Base-by-base conservation (phyloP, 179 eudicot species). In the Beta macrorhiza region DNA sequence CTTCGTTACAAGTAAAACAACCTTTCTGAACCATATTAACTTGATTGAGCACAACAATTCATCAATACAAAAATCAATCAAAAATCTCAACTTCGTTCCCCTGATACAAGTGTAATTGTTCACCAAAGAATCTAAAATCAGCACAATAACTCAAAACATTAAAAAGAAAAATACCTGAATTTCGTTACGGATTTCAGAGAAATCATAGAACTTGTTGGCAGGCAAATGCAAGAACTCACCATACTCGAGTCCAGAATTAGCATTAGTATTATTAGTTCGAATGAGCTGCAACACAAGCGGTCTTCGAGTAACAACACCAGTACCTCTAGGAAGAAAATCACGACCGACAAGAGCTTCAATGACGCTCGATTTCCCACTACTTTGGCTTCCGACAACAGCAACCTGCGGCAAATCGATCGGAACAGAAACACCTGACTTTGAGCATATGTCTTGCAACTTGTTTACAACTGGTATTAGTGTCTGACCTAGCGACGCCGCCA, bases 201-300 rank as follows among this genome's bases (percentile, higher is more conserved):
- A 88, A 82, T 88, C 89, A 22, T 55, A 79, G 76, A 86, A 86
- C 82, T 71, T 85, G 70, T 17, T 58, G 0, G 85, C 88, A 45
- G 86, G 88, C 73, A 87, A 83, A 78, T 88, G 91, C 85, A 88
- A 80, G 61, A 88, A 88, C 85, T 88, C 91, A 7, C 89, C 91
- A 72, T 84, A 88, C 88, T 88, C 89, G n/a, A 44, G 75, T 20
- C 49, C 80, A 0, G 0, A 7, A n/a, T 73, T 79, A 59, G 44
- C 82, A 6, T 20, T 79, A 51, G 22, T 53, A 37, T 74, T 78
- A 59, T 67, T 70, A 14, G 81, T 85, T 78, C 82, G 91, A 79
- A 86, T 76, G 56, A 88, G 86, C 84, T 88, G 91, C 62, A 88
- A 79, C 49, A 81, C 55, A 78, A 88, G 82, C 5, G 91, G 91